phyloP scores from a whole-genome alignment of 1,284 basidiomycete species.

The Malassezia cuniculi region DNA sequence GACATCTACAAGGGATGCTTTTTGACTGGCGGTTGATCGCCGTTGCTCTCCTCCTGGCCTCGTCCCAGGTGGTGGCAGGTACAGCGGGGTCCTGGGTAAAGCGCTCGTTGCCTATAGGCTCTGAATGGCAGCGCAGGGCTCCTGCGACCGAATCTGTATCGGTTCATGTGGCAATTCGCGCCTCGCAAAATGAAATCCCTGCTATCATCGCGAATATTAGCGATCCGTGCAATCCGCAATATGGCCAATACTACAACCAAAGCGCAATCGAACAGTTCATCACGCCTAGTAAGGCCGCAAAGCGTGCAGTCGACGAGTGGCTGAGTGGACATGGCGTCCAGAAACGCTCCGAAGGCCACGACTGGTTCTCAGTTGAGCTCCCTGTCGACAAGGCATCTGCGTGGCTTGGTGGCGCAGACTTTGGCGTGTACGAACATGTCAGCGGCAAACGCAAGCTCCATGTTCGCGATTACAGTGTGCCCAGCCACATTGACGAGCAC shows the following conservation, averaged over 20 bases:
- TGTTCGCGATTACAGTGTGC: constrained; percentile 20
- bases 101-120: too few relatives aligned
- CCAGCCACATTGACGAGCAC: constrained; percentile 18
- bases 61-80: too few relatives aligned
- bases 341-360: too few relatives aligned
- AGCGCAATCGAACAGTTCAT: background rate
- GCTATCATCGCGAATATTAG: background rate
- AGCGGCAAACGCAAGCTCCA: constrained; percentile 20
- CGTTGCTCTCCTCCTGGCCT: too few relatives aligned
- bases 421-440: constrained; percentile 25
- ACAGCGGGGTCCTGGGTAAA: too few relatives aligned
- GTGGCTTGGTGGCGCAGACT: constrained; percentile 29
- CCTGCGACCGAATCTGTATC: background rate
- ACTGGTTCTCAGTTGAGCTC: constrained; percentile 51
- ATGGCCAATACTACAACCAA: constrained; percentile 1
- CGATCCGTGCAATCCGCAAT: constrained; percentile 2
- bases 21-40: too few relatives aligned
- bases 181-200: background rate
- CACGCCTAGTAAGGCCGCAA: too few relatives aligned
- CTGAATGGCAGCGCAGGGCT: background rate
- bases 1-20: too few relatives aligned
- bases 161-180: background rate
- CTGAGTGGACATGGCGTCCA: too few relatives aligned
- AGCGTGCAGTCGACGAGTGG: too few relatives aligned
- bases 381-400: constrained; percentile 53